Conservation (phyloP, 768 basidiomycete species). For the Hericium erinaceus region DNA sequence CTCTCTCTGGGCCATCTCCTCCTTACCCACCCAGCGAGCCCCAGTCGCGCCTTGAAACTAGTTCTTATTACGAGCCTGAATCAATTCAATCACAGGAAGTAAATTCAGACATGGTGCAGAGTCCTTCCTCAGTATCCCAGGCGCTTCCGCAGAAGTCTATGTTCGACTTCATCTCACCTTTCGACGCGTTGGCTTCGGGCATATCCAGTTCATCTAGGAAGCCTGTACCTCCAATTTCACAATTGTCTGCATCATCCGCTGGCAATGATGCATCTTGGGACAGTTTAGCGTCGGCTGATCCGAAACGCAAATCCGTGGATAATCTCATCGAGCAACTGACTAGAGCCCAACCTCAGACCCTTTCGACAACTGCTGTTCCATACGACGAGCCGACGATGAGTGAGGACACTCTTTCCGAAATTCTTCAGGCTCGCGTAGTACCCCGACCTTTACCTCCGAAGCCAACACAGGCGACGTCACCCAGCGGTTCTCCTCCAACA, state of each 20-base stretch:
- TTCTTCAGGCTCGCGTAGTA: slow-evolving; percentile 32
- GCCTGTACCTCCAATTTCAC: slow-evolving; percentile 41
- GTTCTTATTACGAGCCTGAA: slow-evolving; percentile 16
- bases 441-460: slow-evolving; percentile 60
- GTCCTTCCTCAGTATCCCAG: slow-evolving; percentile 23
- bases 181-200: slow-evolving; percentile 64
- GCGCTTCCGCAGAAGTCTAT: slow-evolving; percentile 66
- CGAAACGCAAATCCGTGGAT: slow-evolving; percentile 78
- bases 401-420: slow-evolving; percentile 26
- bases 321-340: slow-evolving; percentile 71
- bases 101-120: slow-evolving; percentile 10
- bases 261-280: slow-evolving; percentile 55
- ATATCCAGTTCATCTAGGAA: slow-evolving; percentile 45
- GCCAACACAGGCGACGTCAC: slow-evolving; percentile 40
- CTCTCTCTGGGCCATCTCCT: slow-evolving; percentile 6
- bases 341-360: slow-evolving; percentile 30
- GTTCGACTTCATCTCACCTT: slow-evolving; percentile 81
- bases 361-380: slow-evolving; percentile 16
- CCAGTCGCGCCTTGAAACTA: slow-evolving; percentile 7
- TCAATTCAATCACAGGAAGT: slow-evolving; percentile 13
- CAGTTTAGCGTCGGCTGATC: slow-evolving; percentile 27
- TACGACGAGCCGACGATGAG: slow-evolving; percentile 22
- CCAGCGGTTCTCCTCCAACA: slow-evolving; percentile 61
- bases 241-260: slow-evolving; percentile 29
- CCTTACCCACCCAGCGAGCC: slow-evolving; percentile 4